These are phyloP conservation scores for Raphanus sativus DNA, from an alignment of 345 rosid genomes.

Conservation along the genomic window DNA sequence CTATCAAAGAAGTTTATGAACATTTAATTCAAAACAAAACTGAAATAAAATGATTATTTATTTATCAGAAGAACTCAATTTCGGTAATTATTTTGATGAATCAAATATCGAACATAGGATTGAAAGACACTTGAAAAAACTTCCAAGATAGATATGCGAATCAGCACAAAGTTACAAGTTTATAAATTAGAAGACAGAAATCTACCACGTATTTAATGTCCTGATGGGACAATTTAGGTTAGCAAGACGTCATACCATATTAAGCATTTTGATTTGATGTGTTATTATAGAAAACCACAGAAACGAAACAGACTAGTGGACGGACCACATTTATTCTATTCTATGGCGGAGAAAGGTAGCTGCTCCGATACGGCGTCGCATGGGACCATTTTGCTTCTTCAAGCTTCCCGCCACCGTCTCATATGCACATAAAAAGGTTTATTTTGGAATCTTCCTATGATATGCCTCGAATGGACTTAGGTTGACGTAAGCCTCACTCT, in stretches of 20 bases:
- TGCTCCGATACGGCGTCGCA: conserved; percentile 28
- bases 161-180: too few relatives aligned
- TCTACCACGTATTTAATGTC: not conserved
- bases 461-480: not conserved
- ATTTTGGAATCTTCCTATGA: conserved; percentile 17
- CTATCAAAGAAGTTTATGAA: not conserved
- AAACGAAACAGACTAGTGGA: conserved; percentile 8
- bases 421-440: conserved; percentile 3
- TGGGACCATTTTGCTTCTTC: conserved; percentile 29
- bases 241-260: conserved; percentile 31
- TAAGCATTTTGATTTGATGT: not conserved
- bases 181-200: not conserved
- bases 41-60: not conserved
- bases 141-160: not conserved
- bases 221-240: conserved; percentile 24
- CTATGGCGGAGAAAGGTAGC: conserved; percentile 26
- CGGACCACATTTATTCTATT: conserved; percentile 27
- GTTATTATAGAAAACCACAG: conserved; percentile 23
- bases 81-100: not conserved
- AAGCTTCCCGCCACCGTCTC: conserved; percentile 30
- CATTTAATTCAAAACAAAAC: not conserved
- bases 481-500: not conserved
- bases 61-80: not conserved
- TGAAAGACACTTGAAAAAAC: not conserved
- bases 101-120: not conserved